A percentile compares a stretch with the other conserved stretches of the same genome.
Conservation (phyloP, 2,329 filamentous ascomycete species). For the Pyrenophora graminea region DNA sequence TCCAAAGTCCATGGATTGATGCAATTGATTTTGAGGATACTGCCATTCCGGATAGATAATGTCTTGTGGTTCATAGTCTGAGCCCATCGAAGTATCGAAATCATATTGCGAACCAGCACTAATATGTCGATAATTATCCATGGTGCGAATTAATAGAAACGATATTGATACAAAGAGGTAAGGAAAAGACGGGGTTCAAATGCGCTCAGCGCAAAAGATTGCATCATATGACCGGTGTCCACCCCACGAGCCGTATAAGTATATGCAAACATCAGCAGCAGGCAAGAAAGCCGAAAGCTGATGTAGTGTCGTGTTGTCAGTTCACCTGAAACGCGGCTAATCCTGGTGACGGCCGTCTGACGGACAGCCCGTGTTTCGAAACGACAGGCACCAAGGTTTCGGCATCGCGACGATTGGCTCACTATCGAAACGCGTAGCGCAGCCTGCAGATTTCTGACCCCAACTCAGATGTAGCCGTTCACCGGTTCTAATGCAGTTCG, state of each 20-base stretch:
- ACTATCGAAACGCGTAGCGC: neutral
- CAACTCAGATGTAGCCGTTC: constrained; percentile 1
- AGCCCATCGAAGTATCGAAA: neutral
- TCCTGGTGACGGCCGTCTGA: constrained; percentile 16
- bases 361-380: constrained; percentile 28
- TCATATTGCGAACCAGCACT: constrained; percentile 19
- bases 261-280: constrained; percentile 1
- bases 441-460: constrained; percentile 7
- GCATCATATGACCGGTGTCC: neutral
- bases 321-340: constrained; percentile 34
- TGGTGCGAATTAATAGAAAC: constrained; percentile 7
- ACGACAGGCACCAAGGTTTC: constrained; percentile 13
- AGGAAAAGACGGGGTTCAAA: neutral
- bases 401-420: constrained; percentile 9
- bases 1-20: neutral
- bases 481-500: constrained; percentile 6
- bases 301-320: constrained; percentile 4
- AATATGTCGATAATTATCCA: constrained; percentile 9
- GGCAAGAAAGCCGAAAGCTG: neutral
- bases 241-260: neutral
- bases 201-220: neutral
- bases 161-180: neutral
- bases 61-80: neutral
- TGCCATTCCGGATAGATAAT: neutral
- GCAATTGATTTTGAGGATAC: neutral